Evolutionary conservation across 306 rosid species (phyloP).

Genomic region (Pyrus bretschneideri): DNA sequence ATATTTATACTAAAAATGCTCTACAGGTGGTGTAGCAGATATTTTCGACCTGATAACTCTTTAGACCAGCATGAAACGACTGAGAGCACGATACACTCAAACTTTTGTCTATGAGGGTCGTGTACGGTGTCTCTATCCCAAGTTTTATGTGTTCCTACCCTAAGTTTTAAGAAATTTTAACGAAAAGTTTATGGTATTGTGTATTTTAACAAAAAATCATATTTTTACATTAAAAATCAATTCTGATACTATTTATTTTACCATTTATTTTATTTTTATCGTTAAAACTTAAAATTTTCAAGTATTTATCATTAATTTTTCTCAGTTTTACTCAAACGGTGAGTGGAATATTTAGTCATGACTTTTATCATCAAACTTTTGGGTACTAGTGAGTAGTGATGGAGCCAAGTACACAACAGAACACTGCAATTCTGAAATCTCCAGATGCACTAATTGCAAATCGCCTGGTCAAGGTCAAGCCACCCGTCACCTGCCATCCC

Average conservation of each 20-base stretch:
- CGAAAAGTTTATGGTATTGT: too few relatives aligned
- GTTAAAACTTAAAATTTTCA: too few relatives aligned
- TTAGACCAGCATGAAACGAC: not conserved
- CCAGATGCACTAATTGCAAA: not conserved
- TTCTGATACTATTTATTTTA: too few relatives aligned
- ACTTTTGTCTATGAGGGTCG: not conserved
- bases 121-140: too few relatives aligned
- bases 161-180: too few relatives aligned
- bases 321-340: too few relatives aligned
- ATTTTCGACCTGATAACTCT: not conserved
- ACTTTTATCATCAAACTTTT: too few relatives aligned
- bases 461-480: not conserved
- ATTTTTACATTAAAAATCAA: too few relatives aligned
- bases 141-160: too few relatives aligned
- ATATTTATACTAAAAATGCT: not conserved
- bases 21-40: not conserved
- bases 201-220: too few relatives aligned
- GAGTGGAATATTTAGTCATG: not conserved
- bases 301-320: too few relatives aligned
- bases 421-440: not conserved
- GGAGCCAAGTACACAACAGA: not conserved
- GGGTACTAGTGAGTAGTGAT: not conserved
- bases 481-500: not conserved
- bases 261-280: too few relatives aligned
- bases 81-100: not conserved